Percentiles rank a stretch among this genome's conserved stretches.
Conservation (phyloP, 805 yeast genomes). For the Saturnispora sekii region DNA sequence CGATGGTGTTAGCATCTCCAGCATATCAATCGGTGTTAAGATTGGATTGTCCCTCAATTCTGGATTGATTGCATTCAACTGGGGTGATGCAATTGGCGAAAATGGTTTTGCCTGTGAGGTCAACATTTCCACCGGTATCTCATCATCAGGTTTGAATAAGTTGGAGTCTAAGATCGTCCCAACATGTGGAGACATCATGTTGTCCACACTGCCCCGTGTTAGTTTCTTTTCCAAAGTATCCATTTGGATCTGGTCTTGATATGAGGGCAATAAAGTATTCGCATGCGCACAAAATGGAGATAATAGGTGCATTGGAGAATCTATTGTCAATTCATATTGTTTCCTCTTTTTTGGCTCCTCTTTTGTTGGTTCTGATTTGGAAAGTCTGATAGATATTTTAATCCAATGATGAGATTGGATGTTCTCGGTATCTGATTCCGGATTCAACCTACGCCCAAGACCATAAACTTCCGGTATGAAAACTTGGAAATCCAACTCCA, state of each 20-base stretch:
- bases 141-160: slow-evolving; percentile 44
- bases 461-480: slow-evolving; percentile 65
- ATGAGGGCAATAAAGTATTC: slow-evolving; percentile 68
- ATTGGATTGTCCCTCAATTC: slow-evolving; percentile 17
- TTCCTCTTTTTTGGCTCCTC: slow-evolving; percentile 49
- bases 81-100: slow-evolving; percentile 34
- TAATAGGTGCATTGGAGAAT: slow-evolving; percentile 82
- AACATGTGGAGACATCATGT: slow-evolving; percentile 20
- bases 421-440: slow-evolving; percentile 72
- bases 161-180: slow-evolving; percentile 31
- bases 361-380: slow-evolving; percentile 48
- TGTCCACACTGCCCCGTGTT: slow-evolving; percentile 13
- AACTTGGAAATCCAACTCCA: slow-evolving; percentile 81
- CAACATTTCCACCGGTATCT: slow-evolving; percentile 34
- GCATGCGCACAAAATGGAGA: slow-evolving; percentile 74
- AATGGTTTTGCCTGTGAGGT: slow-evolving; percentile 62
- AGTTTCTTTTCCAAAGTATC: slow-evolving; percentile 3
- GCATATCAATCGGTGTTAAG: slow-evolving; percentile 12
- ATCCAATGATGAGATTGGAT: slow-evolving; percentile 95
- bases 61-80: slow-evolving; percentile 22
- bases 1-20: slow-evolving; percentile 22
- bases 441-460: slow-evolving; percentile 54
- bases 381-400: slow-evolving; percentile 74
- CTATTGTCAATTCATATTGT: slow-evolving; percentile 90
- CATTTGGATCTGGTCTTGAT: slow-evolving; percentile 28